These are phyloP conservation scores for Chimonanthus salicifolius DNA, from an alignment of 164 flowering plant genomes.

Conservation along the genomic window DNA sequence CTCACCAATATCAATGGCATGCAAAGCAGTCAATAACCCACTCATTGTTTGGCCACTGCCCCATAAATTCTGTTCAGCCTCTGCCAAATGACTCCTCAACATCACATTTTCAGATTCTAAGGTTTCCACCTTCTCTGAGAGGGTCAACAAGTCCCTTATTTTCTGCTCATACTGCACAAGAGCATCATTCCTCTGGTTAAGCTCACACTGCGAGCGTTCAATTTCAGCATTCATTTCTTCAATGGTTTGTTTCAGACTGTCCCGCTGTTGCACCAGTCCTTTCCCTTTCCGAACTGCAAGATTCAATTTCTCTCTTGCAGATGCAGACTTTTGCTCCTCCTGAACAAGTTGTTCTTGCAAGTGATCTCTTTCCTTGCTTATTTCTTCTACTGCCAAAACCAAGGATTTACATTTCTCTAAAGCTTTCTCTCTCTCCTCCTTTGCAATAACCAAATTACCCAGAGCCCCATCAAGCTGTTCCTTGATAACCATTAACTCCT, in stretches of 20 bases:
- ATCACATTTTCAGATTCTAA: slow-evolving; percentile 47
- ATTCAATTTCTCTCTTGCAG: slow-evolving; percentile 83
- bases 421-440: slow-evolving; percentile 56
- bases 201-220: slow-evolving; percentile 49
- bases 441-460: slow-evolving; percentile 35
- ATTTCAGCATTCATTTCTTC: slow-evolving; percentile 59
- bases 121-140: slow-evolving; percentile 35
- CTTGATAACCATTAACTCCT: slow-evolving; percentile 28
- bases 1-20: slow-evolving; percentile 39
- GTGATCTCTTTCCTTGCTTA: slow-evolving; percentile 37
- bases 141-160: slow-evolving; percentile 39
- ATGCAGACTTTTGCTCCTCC: slow-evolving; percentile 85
- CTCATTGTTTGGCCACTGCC: slow-evolving; percentile 42
- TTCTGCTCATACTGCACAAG: slow-evolving; percentile 49
- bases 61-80: slow-evolving; percentile 45
- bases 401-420: slow-evolving; percentile 44
- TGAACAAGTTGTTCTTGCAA: slow-evolving; percentile 54
- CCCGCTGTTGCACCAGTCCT: slow-evolving; percentile 88
- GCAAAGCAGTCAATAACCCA: slow-evolving; percentile 36
- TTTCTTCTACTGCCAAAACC: slow-evolving; percentile 40
- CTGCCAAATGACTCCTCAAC: slow-evolving; percentile 46
- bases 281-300: slow-evolving; percentile 97
- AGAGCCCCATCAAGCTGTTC: slow-evolving; percentile 59
- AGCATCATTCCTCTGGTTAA: slow-evolving; percentile 30
- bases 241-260: slow-evolving; percentile 67